Evolutionary conservation across 2,329 filamentous ascomycete species (phyloP), one percentile per base, ranked within the genome.

Genomic region (Monosporascus sp.): DNA sequence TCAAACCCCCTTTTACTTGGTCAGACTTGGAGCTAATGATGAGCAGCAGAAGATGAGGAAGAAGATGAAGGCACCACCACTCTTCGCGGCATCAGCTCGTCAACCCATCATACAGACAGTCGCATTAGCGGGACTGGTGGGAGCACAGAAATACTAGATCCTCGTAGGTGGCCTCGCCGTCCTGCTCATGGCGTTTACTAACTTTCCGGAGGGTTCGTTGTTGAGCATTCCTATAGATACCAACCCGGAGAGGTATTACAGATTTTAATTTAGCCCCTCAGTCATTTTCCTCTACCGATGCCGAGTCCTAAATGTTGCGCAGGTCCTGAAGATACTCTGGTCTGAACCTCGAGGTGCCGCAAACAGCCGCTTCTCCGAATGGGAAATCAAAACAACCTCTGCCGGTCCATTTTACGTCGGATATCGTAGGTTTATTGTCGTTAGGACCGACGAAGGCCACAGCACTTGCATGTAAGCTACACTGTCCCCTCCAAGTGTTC

Each of bases 291-390:
- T 50, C 37, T 14, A 37, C 37, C 17, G 41, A 24, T 9, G 6
- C 11, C n/a, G 11, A 2, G 35, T 53, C 50, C 49, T 51, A 50
- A 54, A 20, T 40, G 7, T 11, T 15, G 31, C 41, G 20, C 52
- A 80, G 78, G 75, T 83, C 18, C 79, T 82, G 66, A 83, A 82
- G 60, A 72, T 80, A 2, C 64, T 77, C 18, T 83, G 80, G 79
- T 72, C 74, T 8, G 79, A 83, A 48, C 80, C 80, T 0, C 66
- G 68, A 26, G 79, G 78, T 9, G 59, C 60, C 20, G 66, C 55
- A 38, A 53, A 65, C 50, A 52, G 64, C 49, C 49, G 59, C 51
- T 58, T 60, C 43, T 59, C 67, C 15, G 68, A 69, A 11, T 62
- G 68, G 5, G 69, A 65, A 31, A 67, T 68, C 22, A 67, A 66